Percentiles rank a stretch among this genome's conserved stretches.
Conservation (phyloP, 2,329 filamentous ascomycete species). For the Claviceps digitariae region DNA sequence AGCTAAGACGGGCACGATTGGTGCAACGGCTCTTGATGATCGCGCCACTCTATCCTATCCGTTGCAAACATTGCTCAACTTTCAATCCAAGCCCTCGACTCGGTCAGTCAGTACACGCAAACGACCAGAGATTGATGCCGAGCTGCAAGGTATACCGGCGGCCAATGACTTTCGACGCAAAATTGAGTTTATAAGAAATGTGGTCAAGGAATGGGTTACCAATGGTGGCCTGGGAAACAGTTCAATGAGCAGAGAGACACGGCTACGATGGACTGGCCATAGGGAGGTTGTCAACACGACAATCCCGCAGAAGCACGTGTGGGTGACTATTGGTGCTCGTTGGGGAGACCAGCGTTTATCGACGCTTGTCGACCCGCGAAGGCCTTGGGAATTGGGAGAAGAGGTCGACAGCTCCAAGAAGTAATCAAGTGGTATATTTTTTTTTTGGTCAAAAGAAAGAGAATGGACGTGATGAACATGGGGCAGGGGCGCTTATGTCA, state of each 20-base stretch:
- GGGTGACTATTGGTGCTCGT: constrained; percentile 53
- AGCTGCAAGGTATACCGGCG: constrained; percentile 49
- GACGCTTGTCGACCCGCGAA: constrained; percentile 40
- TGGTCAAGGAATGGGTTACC: constrained; percentile 57
- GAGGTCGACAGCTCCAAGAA: constrained; percentile 25
- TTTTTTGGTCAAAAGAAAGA: not conserved
- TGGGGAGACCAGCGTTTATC: constrained; percentile 43
- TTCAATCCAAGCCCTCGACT: constrained; percentile 34
- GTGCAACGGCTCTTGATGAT: constrained; percentile 55
- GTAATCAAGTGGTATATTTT: constrained; percentile 6
- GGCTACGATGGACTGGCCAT: constrained; percentile 45
- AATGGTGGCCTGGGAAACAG: constrained; percentile 59
- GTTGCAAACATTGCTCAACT: constrained; percentile 61
- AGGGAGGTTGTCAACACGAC: constrained; percentile 40
- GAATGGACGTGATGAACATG: not conserved
- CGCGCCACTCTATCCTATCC: constrained; percentile 60
- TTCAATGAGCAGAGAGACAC: constrained; percentile 38
- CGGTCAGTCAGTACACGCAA: constrained; percentile 35
- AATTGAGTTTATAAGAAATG: constrained; percentile 55
- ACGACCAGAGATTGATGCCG: constrained; percentile 46
- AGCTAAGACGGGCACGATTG: constrained; percentile 50
- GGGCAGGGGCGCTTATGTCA: not conserved
- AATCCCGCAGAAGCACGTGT: constrained; percentile 48
- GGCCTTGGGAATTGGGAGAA: constrained; percentile 38
- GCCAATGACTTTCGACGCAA: constrained; percentile 64